Evolutionary conservation across 2,329 filamentous ascomycete species (phyloP).

Genomic region (Trichophyton verrucosum): DNA sequence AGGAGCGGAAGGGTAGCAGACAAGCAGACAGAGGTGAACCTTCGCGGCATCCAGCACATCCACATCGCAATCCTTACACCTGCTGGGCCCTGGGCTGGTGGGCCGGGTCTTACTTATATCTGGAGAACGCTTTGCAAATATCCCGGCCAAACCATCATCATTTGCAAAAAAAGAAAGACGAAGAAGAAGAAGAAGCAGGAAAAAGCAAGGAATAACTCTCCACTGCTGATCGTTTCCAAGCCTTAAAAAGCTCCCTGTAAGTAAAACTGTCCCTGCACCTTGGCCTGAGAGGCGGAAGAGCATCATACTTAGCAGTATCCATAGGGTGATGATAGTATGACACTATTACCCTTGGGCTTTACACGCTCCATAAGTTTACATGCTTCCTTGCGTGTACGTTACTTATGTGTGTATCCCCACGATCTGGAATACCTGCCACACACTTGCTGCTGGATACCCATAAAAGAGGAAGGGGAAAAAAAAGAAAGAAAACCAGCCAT

Average conservation of each 20-base stretch:
- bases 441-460: neutral
- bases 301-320: no score
- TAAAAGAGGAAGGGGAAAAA: neutral
- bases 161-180: neutral
- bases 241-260: slow-evolving; percentile 1
- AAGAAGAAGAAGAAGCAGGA: neutral
- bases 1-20: no score
- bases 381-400: no score
- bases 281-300: neutral
- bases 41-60: slow-evolving; percentile 3
- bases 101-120: neutral
- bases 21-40: neutral
- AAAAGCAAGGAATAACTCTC: neutral
- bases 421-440: slow-evolving; percentile 2
- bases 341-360: no score
- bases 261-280: slow-evolving; percentile 3
- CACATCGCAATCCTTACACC: neutral
- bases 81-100: neutral
- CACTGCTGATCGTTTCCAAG: slow-evolving; percentile 4
- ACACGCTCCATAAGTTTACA: neutral
- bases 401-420: neutral
- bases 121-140: neutral
- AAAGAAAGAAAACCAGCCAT: no score
- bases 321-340: no score
- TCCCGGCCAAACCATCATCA: neutral